Base-by-base conservation (phyloP, 176 grass and related monocot genomes). In the Musa acuminata region DNA sequence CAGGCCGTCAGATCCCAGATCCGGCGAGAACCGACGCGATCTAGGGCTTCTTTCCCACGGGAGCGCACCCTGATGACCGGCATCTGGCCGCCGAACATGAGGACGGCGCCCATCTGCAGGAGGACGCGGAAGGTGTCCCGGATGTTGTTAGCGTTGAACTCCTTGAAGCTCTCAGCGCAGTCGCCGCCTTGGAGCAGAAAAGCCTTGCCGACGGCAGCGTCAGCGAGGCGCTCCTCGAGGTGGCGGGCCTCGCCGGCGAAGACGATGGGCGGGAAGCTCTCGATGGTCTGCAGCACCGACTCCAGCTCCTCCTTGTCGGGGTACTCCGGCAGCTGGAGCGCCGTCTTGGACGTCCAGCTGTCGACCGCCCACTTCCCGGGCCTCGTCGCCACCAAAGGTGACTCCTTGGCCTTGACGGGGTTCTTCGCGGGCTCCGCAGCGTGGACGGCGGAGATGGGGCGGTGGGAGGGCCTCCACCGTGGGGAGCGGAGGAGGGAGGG, bases 121-220 rank as follows among this genome's bases (percentile, higher is more conserved):
- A 90, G 50, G 74, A 86, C 52, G 13, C 85, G 85, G 83, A 90
- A 94, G 35, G 91, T 86, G 75, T 90, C 91, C 0, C 80, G 77
- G 75, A 90, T 94, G 79, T 94, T 94, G 83, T 87, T 82, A 49
- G 75, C 81, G 75, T 87, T 83, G 76, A 90, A 90, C 80, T 94
- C 87, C 73, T 87, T 87, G 80, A 94, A 94, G 75, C 91, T 94
- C 85, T 94, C 78, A 19, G 87, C 85, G 71, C 87, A 94, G 80
- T 94, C 87, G 63, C 87, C 91, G 27, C 80, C 87, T 75, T 88
- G 85, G 54, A 94, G 80, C n/a, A 88, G 80, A 83, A 90, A 88
- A 13, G 76, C 83, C 11, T 83, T 67, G 72, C 91, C 87, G 66
- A 85, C 53, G 53, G 90, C 83, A 17, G 83, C 83, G 43, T 94